phyloP scores from a whole-genome alignment of 768 basidiomycete genomes.

The Suillus sp. region DNA sequence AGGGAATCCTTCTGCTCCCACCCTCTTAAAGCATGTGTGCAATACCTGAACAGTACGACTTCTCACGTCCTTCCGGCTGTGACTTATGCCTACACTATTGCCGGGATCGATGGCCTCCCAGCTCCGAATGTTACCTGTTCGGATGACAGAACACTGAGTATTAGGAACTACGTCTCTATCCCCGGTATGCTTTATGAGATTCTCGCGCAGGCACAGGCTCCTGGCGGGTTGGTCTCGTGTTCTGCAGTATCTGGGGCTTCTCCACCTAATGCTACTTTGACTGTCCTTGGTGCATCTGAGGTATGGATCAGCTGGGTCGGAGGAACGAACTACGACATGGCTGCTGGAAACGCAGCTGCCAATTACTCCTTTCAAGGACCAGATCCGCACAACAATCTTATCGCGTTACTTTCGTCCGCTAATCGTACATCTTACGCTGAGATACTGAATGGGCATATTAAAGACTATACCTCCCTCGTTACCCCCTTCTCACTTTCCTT shows the following conservation, averaged over 20 bases:
- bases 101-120: slow-evolving; percentile 49
- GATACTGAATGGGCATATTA: slow-evolving; percentile 50
- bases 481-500: slow-evolving; percentile 57
- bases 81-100: slow-evolving; percentile 49
- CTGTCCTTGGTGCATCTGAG: slow-evolving; percentile 48
- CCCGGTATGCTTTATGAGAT: slow-evolving; percentile 77
- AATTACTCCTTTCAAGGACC: slow-evolving; percentile 64
- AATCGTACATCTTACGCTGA: slow-evolving; percentile 35
- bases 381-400: slow-evolving; percentile 56
- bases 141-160: slow-evolving; percentile 53
- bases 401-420: slow-evolving; percentile 38
- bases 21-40: slow-evolving; percentile 60
- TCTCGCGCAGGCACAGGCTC: slow-evolving; percentile 48
- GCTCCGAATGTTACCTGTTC: slow-evolving; percentile 63
- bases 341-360: slow-evolving; percentile 57
- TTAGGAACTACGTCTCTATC: slow-evolving; percentile 48
- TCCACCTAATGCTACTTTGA: slow-evolving; percentile 49
- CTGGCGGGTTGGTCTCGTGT: slow-evolving; percentile 38
- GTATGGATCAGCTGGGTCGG: slow-evolving; percentile 75
- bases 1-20: slow-evolving; percentile 69
- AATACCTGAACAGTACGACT: slow-evolving; percentile 49
- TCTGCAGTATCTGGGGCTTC: slow-evolving; percentile 25
- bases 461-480: slow-evolving; percentile 50
- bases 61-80: slow-evolving; percentile 39
- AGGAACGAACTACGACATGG: slow-evolving; percentile 68